phyloP scores from a whole-genome alignment of 805 yeast genomes.

The Metschnikowia hibisci region DNA sequence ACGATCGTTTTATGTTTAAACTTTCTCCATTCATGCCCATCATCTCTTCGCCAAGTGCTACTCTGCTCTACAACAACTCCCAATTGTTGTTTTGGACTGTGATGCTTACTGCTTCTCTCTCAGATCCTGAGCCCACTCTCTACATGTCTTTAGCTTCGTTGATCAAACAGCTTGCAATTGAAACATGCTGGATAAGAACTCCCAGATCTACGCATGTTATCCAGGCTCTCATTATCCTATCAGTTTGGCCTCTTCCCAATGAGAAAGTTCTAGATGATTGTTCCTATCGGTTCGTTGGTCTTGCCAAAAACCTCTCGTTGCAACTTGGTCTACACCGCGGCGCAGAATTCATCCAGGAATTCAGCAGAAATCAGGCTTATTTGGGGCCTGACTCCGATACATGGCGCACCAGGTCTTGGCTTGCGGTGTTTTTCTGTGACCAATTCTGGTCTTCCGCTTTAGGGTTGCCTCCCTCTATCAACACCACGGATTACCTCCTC shows the following conservation, averaged over 20 bases:
- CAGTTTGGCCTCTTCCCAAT: conserved; percentile 91
- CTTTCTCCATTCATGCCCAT: conserved; percentile 80
- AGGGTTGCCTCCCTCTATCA: conserved; percentile 84
- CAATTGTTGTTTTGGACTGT: conserved; percentile 89
- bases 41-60: conserved; percentile 62
- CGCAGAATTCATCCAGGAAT: conserved; percentile 87
- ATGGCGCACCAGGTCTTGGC: conserved; percentile 94
- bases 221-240: conserved; percentile 79
- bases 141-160: conserved; percentile 72
- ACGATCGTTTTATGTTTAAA: conserved; percentile 59
- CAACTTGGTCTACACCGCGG: conserved; percentile 85
- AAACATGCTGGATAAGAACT: conserved; percentile 88
- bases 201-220: conserved; percentile 93
- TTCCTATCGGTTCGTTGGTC: conserved; percentile 81
- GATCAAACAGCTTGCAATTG: conserved; percentile 83
- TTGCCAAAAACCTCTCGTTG: conserved; percentile 78
- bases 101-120: conserved; percentile 76
- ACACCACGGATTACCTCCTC: conserved; percentile 70
- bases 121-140: conserved; percentile 82
- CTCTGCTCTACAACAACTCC: conserved; percentile 76
- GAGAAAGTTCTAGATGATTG: conserved; percentile 90
- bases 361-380: conserved; percentile 83
- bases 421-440: conserved; percentile 81
- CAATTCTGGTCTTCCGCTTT: conserved; percentile 86
- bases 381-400: conserved; percentile 82